Conservation (phyloP, 1,284 basidiomycete genomes). For the Ceratobasidium theobromae region DNA sequence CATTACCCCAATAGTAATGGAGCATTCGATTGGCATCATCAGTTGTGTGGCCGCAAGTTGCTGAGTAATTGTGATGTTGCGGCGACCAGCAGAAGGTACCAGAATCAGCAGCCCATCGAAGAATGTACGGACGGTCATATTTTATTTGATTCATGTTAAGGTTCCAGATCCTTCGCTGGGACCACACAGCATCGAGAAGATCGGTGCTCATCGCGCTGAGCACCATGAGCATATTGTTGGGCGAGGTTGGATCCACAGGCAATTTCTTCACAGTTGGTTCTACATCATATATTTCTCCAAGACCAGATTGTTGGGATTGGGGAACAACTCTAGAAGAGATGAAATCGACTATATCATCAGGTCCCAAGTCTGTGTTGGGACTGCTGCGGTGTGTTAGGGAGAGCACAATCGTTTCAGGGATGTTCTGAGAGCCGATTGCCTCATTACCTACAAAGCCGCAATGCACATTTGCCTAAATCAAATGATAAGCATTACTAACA, state of each 20-base stretch:
- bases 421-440: background rate
- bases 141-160: background rate
- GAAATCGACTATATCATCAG: conserved; percentile 8
- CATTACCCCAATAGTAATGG: background rate
- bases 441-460: conserved; percentile 2
- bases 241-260: background rate
- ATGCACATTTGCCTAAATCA: background rate
- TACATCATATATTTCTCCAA: background rate
- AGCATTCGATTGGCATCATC: background rate
- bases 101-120: background rate
- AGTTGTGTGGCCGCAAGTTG: background rate
- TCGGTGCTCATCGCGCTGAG: background rate
- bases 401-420: conserved; percentile 2
- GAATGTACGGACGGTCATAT: background rate
- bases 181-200: background rate
- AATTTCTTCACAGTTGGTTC: background rate
- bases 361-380: background rate
- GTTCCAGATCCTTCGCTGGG: background rate
- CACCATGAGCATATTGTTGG: conserved; percentile 3
- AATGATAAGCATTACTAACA: background rate
- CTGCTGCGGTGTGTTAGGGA: background rate
- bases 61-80: background rate
- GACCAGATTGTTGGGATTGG: background rate
- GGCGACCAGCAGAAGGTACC: background rate
- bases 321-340: conserved; percentile 6